phyloP scores from a whole-genome alignment of 805 yeast species.

The Candida namnaoensis region DNA sequence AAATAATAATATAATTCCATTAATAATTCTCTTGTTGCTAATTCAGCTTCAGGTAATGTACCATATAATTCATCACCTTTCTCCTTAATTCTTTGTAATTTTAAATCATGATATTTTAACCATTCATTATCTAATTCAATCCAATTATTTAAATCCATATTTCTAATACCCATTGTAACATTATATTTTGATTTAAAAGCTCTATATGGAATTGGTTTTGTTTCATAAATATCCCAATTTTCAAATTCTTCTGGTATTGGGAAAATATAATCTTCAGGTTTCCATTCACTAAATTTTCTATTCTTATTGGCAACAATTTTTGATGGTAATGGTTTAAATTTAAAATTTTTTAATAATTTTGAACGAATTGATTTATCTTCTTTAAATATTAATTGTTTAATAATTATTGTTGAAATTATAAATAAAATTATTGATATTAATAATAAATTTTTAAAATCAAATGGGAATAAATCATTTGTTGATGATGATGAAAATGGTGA shows the following conservation, averaged over 20 bases:
- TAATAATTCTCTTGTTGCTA: constrained; percentile 47
- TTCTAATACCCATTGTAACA: constrained; percentile 63
- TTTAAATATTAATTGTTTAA: no score
- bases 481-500: no score
- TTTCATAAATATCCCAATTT: constrained; percentile 39
- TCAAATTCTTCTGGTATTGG: constrained; percentile 41
- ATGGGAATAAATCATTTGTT: no score
- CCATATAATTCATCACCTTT: constrained; percentile 40
- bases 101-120: constrained; percentile 43
- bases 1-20: constrained; percentile 43
- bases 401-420: no score
- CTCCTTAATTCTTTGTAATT: constrained; percentile 37
- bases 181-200: constrained; percentile 59
- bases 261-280: constrained; percentile 38
- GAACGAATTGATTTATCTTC: no score
- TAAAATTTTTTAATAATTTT: no score
- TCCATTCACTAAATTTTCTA: constrained; percentile 43
- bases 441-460: no score
- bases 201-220: constrained; percentile 53
- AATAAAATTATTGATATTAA: no score
- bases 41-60: constrained; percentile 39
- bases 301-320: constrained; percentile 32
- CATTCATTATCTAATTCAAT: constrained; percentile 63
- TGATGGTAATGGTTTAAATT: constrained; percentile 23
- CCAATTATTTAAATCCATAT: constrained; percentile 56